Base-by-base conservation (phyloP, 257 asterid species). In the Gynochthodes officinalis region DNA sequence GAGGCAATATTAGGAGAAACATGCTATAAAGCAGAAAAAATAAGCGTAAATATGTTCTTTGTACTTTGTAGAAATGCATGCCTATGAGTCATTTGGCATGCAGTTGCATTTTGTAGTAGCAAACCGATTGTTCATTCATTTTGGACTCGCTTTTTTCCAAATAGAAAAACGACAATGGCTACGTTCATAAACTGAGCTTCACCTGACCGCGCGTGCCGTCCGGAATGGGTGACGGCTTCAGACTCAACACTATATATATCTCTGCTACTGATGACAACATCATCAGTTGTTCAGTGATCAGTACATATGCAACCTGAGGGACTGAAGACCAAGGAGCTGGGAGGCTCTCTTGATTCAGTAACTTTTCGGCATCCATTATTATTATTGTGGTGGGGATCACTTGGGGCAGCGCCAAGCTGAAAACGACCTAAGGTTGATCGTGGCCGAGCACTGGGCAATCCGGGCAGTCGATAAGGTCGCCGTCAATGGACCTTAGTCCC, bases 181-280 rank as follows among this genome's bases (percentile, higher is more conserved):
- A 35, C 74, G 80, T 70, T 81, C 86, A 60, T 57, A 65, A 83
- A 87, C 86, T 78, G 86, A 72, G 71, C 72, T 62, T 60, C 63
- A 70, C 78, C 91, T 85, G 96, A 87, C 89, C 91, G 85, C 91
- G 93, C 96, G 90, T 89, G 96, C 93, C 89, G 93, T 84, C 91
- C 93, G 96, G 92, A 82, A 78, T 73, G 76, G 57, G 84, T 79
- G 80, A 75, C 77, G 46, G 70, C n/a, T 35, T 59, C 55, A 70
- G 76, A 72, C 48, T 16, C 5, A 18, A 60, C 35, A 27, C 37
- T 46, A 61, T 35, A 61, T 16, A 82, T 52, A 61, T 57, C 42
- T 46, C 30, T 71, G 79, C 57, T 40, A 37, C 35, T 66, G 80
- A 37, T 16, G 19, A 64, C 46, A 43, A 28, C 61, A 65, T 30